Conservation (phyloP, 257 asterid species). For the Solanum megistacrolobum region DNA sequence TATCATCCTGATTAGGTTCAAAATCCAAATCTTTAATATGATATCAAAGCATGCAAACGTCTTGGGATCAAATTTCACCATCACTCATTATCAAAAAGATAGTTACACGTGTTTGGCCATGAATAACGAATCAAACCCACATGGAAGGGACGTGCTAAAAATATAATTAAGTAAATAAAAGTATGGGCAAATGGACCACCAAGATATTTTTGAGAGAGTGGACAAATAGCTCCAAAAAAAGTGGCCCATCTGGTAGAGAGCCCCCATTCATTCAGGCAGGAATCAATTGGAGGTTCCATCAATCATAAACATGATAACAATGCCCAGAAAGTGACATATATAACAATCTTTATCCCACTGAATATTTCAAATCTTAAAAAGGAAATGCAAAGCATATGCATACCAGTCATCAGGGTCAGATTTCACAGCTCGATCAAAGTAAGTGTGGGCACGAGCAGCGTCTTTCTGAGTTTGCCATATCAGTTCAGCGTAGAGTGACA, state of each 20-base stretch:
- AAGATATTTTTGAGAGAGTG: neutral
- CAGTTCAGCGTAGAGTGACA: conserved; percentile 79
- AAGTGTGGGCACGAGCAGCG: conserved; percentile 56
- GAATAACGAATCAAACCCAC: neutral
- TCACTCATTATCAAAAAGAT: neutral
- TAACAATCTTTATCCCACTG: neutral
- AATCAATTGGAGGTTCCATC: neutral
- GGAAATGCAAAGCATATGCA: neutral
- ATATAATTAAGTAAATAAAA: neutral
- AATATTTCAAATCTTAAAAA: neutral
- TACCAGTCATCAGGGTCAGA: conserved; percentile 84
- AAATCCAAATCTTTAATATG: neutral
- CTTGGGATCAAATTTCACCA: neutral
- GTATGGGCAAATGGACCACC: neutral
- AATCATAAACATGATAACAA: neutral
- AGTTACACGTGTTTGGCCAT: neutral
- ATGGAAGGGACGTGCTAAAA: neutral
- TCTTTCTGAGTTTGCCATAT: conserved; percentile 76
- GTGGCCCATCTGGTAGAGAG: neutral
- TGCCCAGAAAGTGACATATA: neutral
- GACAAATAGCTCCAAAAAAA: neutral
- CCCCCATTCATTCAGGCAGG: neutral
- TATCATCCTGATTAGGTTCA: neutral
- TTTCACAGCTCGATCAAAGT: conserved; percentile 75
- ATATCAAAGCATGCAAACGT: neutral